Percentiles rank a stretch among this genome's conserved stretches.
phyloP scores from a whole-genome alignment of 768 basidiomycete genomes.

The Russula griseocarnosa region DNA sequence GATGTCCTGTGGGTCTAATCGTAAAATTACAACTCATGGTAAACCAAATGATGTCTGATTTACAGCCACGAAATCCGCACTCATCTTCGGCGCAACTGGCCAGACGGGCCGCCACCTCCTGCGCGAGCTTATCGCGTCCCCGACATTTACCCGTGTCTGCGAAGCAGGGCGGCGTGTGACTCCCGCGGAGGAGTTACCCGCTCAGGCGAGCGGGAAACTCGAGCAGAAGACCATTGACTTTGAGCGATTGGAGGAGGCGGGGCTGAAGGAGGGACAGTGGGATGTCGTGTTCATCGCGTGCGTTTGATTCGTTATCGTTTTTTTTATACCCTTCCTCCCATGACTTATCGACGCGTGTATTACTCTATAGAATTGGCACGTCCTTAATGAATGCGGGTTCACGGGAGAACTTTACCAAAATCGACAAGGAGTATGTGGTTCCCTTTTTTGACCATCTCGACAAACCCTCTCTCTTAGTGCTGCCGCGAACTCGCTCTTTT shows the following conservation, averaged over 20 bases:
- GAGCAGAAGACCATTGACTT: constrained; percentile 66
- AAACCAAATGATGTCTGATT: background rate
- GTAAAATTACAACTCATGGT: too few relatives aligned
- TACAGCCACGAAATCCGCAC: constrained; percentile 41
- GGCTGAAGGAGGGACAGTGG: constrained; percentile 55
- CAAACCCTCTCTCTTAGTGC: background rate
- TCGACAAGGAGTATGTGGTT: constrained; percentile 62
- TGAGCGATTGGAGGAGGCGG: constrained; percentile 54
- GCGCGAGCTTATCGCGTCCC: constrained; percentile 53
- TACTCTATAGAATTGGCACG: constrained; percentile 55
- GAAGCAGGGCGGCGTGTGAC: constrained; percentile 70
- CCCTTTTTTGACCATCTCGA: background rate
- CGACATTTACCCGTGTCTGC: constrained; percentile 54
- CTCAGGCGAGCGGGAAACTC: constrained; percentile 50
- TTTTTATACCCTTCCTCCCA: background rate
- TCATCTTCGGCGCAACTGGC: constrained; percentile 74
- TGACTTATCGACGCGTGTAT: background rate
- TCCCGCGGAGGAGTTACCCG: constrained; percentile 38
- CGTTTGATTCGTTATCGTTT: constrained; percentile 28
- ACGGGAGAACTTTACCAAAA: constrained; percentile 64
- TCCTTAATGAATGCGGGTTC: constrained; percentile 57
- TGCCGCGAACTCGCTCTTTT: too few relatives aligned
- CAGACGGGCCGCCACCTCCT: constrained; percentile 61
- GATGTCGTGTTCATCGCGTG: constrained; percentile 73
- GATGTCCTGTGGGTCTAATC: constrained; percentile 4